These are phyloP conservation scores for Polysphondylium violaceum DNA, from an alignment of 78 protist genomes.

Conservation along the genomic window DNA sequence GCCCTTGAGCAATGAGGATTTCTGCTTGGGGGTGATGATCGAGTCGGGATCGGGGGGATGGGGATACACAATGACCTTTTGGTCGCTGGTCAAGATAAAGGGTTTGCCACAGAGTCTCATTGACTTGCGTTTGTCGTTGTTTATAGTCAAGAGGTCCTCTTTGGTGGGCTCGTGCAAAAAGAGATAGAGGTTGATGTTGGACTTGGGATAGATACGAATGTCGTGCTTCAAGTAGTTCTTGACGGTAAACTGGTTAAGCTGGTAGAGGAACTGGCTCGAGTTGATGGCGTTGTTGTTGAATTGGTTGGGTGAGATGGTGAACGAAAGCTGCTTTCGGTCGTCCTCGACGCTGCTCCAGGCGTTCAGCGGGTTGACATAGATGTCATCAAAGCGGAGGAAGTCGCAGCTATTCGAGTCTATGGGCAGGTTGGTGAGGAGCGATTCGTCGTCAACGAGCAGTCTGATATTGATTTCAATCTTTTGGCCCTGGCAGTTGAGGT, in stretches of 20 bases:
- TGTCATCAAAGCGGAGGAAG: constrained; percentile 41
- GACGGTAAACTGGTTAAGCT: constrained; percentile 52
- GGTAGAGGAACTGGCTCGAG: not conserved
- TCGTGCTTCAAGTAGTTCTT: constrained; percentile 43
- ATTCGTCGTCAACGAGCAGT: constrained; percentile 68
- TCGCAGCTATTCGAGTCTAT: constrained; percentile 54
- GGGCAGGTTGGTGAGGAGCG: constrained; percentile 64
- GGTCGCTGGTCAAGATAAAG: constrained; percentile 40
- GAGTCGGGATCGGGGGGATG: constrained; percentile 66
- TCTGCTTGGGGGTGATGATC: constrained; percentile 38
- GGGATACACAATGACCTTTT: constrained; percentile 63
- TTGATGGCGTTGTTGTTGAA: not conserved
- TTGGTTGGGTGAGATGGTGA: constrained; percentile 33
- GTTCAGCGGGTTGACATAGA: constrained; percentile 33
- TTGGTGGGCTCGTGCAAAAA: constrained; percentile 46
- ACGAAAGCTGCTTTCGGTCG: constrained; percentile 5
- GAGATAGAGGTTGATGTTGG: constrained; percentile 43
- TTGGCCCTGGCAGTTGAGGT: constrained; percentile 53
- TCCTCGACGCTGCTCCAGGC: not conserved
- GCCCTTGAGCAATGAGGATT: constrained; percentile 30
- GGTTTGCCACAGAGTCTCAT: constrained; percentile 78
- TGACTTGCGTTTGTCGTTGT: constrained; percentile 31
- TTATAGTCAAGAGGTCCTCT: constrained; percentile 27
- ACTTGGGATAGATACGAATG: constrained; percentile 78
- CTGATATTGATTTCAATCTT: constrained; percentile 45